Percentiles rank a stretch among this genome's conserved stretches.
Evolutionary conservation across 2,329 filamentous ascomycete genomes (phyloP).

Genomic region (Paramyrothecium roridum): DNA sequence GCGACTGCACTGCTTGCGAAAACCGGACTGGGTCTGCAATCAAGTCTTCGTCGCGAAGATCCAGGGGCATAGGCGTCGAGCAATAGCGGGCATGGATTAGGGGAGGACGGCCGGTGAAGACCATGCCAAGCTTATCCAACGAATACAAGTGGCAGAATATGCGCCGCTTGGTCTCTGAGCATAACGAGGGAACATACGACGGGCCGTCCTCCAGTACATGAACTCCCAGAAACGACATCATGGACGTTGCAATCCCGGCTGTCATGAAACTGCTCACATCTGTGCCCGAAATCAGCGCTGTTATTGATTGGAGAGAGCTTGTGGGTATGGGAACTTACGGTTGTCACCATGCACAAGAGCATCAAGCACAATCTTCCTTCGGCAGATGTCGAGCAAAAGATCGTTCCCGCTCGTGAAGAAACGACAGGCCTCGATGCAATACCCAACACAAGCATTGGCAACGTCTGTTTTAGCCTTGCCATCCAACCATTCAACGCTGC

Average conservation of each 20-base stretch:
- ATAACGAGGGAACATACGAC: conserved; percentile 25
- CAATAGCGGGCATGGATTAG: conserved; percentile 30
- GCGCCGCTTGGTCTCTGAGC: conserved; percentile 27
- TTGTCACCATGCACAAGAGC: conserved; percentile 37
- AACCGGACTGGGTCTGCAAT: conserved; percentile 19
- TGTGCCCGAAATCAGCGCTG: conserved; percentile 19
- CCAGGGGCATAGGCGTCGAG: conserved; percentile 35
- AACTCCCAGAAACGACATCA: conserved; percentile 31
- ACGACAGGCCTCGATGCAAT: conserved; percentile 29
- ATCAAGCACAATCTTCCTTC: conserved; percentile 29
- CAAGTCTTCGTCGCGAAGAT: conserved; percentile 32
- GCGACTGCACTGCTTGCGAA: conserved; percentile 3
- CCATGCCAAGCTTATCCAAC: conserved; percentile 32
- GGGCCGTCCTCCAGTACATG: conserved; percentile 20
- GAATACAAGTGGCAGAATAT: conserved; percentile 27
- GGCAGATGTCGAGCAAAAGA: conserved; percentile 31
- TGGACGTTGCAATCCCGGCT: conserved; percentile 31
- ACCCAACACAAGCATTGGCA: conserved; percentile 11
- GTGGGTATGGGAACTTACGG: conserved; percentile 21
- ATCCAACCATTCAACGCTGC: conserved; percentile 9
- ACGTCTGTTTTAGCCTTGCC: conserved; percentile 1
- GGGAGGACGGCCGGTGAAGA: conserved; percentile 39
- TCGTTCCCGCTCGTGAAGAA: conserved; percentile 27
- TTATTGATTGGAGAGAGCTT: conserved; percentile 1
- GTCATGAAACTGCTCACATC: conserved; percentile 27